Conservation (phyloP, 345 rosid genomes). For the Trapa bicornis region DNA sequence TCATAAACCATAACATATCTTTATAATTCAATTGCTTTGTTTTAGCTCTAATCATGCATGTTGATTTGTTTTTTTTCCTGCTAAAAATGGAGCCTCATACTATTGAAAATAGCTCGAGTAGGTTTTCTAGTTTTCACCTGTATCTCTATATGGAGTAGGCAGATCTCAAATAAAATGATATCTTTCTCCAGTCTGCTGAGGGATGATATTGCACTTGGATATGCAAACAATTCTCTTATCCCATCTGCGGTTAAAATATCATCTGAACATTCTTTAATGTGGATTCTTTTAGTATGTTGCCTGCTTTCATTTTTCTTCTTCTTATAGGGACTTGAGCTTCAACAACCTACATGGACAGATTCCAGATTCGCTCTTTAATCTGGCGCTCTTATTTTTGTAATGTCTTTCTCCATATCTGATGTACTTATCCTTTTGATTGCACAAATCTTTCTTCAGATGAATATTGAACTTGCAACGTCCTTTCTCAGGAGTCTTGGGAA, state of each 20-base stretch:
- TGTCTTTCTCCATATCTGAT: conserved; percentile 9
- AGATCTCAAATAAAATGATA: too few species aligned
- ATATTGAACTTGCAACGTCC: conserved; percentile 10
- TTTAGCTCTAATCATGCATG: too few species aligned
- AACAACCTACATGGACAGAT: conserved; percentile 31
- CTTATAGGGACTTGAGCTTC: conserved; percentile 50
- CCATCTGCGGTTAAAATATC: background rate
- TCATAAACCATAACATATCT: too few species aligned
- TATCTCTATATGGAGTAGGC: too few species aligned
- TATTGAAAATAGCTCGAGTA: too few species aligned
- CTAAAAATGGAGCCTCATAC: too few species aligned
- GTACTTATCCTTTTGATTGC: background rate
- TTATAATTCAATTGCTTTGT: too few species aligned
- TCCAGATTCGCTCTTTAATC: conserved; percentile 31
- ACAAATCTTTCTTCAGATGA: background rate
- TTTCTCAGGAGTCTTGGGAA: conserved; percentile 48
- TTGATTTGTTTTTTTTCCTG: too few species aligned
- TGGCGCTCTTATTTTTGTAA: conserved; percentile 44
- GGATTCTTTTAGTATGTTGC: background rate
- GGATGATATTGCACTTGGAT: too few species aligned
- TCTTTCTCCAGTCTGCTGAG: too few species aligned
- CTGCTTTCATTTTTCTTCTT: background rate
- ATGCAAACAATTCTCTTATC: background rate
- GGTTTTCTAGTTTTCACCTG: too few species aligned
- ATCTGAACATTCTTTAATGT: background rate